Base-by-base conservation (phyloP, 129 eudicot genomes). In the Flaveria trinervia region DNA sequence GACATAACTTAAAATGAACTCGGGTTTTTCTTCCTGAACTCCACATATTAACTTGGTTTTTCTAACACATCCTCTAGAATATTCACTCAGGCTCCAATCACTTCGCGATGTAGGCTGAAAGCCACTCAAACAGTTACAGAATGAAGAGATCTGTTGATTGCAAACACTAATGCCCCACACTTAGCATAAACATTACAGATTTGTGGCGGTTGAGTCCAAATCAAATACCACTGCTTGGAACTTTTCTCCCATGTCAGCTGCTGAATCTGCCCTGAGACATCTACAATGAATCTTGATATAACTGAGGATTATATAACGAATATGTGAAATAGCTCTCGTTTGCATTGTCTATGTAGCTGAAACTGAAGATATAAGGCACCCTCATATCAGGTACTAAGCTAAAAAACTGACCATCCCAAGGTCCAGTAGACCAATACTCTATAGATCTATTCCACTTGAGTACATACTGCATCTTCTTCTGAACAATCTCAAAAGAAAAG, bases 161-260 rank as follows among this genome's bases (percentile, higher is more conserved):
- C 94, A 91, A 56, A 48, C 76, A 26, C 94, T 86, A 79, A 88
- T 9, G 78, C 65, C 46, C 97, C 94, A 83, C 97, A 91, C 45
- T 11, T 64, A 17, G 85, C 92, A 77, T 86, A 83, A 5, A 91
- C 86, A 30, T 81, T 73, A 51, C 97, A 91, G 12, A 74, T 80
- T 39, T 51, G 70, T 69, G 80, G 71, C 0, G 97, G 97, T 72
- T 81, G 85, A 70, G 87, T 16, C 88, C 92, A 84, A 46, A 88
- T 68, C 62, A 81, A 25, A 51, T 49, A 74, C 94, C 97, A 91
- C 61, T 86, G 43, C 45, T 57, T 41, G n/a, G 55, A 26, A 48
- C 0, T 13, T 6, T 86, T 84, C 26, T 55, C 39, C 92, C 90
- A 88, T 7, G 77, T 52, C 0, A n/a, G 52, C 72, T 69, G 83